Conservation (phyloP, 1,284 basidiomycete genomes). For the Ganoderma sinense region DNA sequence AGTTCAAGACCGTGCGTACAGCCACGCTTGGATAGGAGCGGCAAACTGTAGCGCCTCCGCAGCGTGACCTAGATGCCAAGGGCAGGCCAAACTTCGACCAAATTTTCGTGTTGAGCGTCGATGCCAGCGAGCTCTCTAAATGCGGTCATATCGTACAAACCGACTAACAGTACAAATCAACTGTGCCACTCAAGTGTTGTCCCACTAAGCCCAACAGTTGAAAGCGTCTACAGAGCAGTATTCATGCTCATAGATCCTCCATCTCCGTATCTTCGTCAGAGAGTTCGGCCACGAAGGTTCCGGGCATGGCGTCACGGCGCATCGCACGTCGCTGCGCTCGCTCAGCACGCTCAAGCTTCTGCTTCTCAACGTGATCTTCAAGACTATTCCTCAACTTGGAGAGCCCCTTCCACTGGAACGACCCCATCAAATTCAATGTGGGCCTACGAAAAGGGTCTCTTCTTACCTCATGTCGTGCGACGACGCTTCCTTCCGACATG, state of each 20-base stretch:
- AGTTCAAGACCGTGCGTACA: slow-evolving; percentile 3
- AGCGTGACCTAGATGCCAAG: not conserved
- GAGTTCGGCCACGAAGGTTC: slow-evolving; percentile 23
- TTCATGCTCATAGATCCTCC: not conserved
- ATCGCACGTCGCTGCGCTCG: slow-evolving; percentile 22
- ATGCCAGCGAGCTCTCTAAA: not conserved
- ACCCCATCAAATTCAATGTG: not conserved
- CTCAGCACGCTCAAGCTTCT: slow-evolving; percentile 43
- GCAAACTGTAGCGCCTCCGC: not conserved
- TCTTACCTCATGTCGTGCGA: slow-evolving; percentile 77
- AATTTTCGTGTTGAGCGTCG: too few relatives aligned
- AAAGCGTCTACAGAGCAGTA: not conserved
- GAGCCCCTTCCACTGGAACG: slow-evolving; percentile 85
- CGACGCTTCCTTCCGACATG: slow-evolving; percentile 59
- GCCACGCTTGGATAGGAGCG: slow-evolving; percentile 3
- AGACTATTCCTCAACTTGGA: slow-evolving; percentile 72
- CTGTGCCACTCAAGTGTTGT: not conserved
- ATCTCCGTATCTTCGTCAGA: slow-evolving; percentile 28
- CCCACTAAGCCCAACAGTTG: not conserved
- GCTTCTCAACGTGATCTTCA: slow-evolving; percentile 80
- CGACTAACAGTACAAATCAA: not conserved
- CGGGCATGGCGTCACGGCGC: slow-evolving; percentile 31
- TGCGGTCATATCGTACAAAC: not conserved
- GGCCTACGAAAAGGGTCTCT: too few relatives aligned
- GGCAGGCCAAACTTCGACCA: not conserved